Base-by-base conservation (phyloP, 2,329 filamentous ascomycete genomes). In the Fusarium sp. region DNA sequence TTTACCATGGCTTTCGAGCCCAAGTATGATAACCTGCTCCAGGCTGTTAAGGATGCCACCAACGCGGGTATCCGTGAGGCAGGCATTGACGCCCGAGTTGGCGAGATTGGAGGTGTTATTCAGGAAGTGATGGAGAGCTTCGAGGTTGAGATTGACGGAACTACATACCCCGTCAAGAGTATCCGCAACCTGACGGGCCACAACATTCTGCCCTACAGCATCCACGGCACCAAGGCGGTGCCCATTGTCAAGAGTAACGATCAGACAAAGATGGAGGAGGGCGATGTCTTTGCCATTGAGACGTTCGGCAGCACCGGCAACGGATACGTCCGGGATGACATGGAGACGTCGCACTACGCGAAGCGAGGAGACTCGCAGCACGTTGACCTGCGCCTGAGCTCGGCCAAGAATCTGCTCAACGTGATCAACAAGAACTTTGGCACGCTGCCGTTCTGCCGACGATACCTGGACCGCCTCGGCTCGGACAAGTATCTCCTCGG, bases 341-440 rank as follows among this genome's bases (percentile, higher is more conserved):
- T 95, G 84, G 95, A 97, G 87, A 91, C 92, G 20, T 98, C 95
- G 50, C 95, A 98, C 84, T 98, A 98, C 79, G 95, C 94, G 54
- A 92, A 93, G 82, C 87, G 89, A 71, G 83, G 86, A 37, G 93
- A 97, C 82, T 92, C 92, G 5, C 90, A 92, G 59, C 94, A 95
- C 80, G 92, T 94, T 9, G 90, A 94, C 68, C 86, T 98, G 69
- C 90, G 94, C 60, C 86, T 97, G 59, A 91, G 92, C 50, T 97
- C 94, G 54, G 95, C 95, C 68, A 97, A 95, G 87, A 93, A 92
- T 66, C 87, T 98, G 66, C 87, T 98, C 76, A 97, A 90, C 79
- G 92, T 95, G 35, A 98, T 98, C 83, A 97, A 94, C 85, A 97
- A 97, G 88, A 98, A 98, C 85, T 98, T 98, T 82, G 94, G 95